Evolutionary conservation across 768 basidiomycete species (phyloP).

Genomic region (Leccinum imitatum): DNA sequence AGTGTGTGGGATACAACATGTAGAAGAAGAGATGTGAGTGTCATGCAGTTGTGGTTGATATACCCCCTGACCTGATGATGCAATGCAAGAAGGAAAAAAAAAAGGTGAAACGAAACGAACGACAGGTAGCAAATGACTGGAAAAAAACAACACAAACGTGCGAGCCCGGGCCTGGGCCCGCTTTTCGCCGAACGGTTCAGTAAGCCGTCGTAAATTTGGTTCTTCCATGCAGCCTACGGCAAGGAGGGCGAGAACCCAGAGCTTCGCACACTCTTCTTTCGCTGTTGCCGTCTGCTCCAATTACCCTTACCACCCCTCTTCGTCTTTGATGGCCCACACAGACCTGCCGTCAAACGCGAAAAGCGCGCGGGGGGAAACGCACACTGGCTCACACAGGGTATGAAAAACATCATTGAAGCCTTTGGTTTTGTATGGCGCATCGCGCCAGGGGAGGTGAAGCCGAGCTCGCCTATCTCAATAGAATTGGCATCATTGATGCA

Average conservation of each 20-base stretch:
- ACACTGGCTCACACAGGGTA: slow-evolving; percentile 69
- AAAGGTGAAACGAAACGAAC: slow-evolving; percentile 18
- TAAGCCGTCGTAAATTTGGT: slow-evolving; percentile 67
- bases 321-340: slow-evolving; percentile 87
- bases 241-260: slow-evolving; percentile 86
- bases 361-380: slow-evolving; percentile 63
- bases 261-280: slow-evolving; percentile 80
- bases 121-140: slow-evolving; percentile 3
- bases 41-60: slow-evolving; percentile 10
- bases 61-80: slow-evolving; percentile 6
- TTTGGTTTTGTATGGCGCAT: slow-evolving; percentile 76
- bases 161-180: background rate
- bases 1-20: slow-evolving; percentile 14
- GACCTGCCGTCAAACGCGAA: slow-evolving; percentile 79
- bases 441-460: slow-evolving; percentile 94
- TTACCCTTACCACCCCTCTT: slow-evolving; percentile 85
- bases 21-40: slow-evolving; percentile 2
- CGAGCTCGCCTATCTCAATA: slow-evolving; percentile 84
- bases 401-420: slow-evolving; percentile 76
- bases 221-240: slow-evolving; percentile 70
- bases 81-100: slow-evolving; percentile 4
- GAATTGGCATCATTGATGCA: slow-evolving; percentile 80
- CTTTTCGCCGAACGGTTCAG: slow-evolving; percentile 26
- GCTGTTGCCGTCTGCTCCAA: slow-evolving; percentile 73
- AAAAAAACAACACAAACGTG: background rate